These are phyloP conservation scores for Salix suchowensis DNA, from an alignment of 345 rosid species.

Conservation along the genomic window DNA sequence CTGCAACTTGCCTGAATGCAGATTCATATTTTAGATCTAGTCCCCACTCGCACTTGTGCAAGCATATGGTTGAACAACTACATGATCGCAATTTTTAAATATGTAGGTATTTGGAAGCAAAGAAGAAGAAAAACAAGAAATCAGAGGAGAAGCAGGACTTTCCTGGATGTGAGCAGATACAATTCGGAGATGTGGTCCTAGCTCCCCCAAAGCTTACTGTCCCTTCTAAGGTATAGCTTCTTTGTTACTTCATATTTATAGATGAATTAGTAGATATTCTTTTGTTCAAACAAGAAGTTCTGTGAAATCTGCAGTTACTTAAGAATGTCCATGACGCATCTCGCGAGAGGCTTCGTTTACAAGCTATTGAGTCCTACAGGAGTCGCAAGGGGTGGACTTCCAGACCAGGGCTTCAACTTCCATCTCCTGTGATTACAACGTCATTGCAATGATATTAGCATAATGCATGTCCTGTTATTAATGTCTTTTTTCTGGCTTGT, in stretches of 20 bases:
- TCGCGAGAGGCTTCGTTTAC: conserved; percentile 63
- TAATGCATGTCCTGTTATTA: neutral
- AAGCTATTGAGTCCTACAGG: conserved; percentile 76
- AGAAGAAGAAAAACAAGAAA: conserved; percentile 58
- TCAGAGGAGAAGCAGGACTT: conserved; percentile 50
- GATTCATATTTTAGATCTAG: too few species aligned
- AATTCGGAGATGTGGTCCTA: conserved; percentile 81
- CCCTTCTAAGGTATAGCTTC: conserved; percentile 53
- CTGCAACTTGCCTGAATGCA: too few species aligned
- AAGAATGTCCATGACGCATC: conserved; percentile 51
- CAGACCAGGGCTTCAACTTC: conserved; percentile 63
- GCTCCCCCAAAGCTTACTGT: conserved; percentile 72
- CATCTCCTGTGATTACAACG: conserved; percentile 21
- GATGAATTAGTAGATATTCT: neutral
- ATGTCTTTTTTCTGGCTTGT: neutral
- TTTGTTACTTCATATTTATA: neutral
- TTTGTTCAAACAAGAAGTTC: neutral
- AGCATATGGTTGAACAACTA: neutral
- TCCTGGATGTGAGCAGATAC: conserved; percentile 58
- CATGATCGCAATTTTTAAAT: neutral
- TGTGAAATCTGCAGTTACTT: conserved; percentile 36
- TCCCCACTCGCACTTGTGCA: neutral
- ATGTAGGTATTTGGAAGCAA: conserved; percentile 64
- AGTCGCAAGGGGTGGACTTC: conserved; percentile 63
- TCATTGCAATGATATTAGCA: conserved; percentile 6